Evolutionary conservation across 2,329 filamentous ascomycete genomes (phyloP).

Genomic region (Fusarium clavum): DNA sequence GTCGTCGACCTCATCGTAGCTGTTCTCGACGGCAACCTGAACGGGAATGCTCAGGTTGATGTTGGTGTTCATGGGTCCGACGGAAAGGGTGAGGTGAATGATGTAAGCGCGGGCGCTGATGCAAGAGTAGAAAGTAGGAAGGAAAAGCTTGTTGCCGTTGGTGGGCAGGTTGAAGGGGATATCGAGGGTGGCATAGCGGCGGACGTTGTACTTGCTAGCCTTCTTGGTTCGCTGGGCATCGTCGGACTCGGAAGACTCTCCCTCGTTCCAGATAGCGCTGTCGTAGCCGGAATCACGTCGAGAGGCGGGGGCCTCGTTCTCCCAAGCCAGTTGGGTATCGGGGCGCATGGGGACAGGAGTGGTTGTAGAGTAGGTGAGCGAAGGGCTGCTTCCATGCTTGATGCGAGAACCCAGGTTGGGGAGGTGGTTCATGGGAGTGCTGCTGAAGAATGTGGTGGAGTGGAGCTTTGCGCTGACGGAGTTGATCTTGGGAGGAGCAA

Average conservation of each 20-base stretch:
- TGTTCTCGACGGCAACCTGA: conserved; percentile 61
- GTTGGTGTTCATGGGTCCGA: conserved; percentile 56
- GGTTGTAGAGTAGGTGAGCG: conserved; percentile 61
- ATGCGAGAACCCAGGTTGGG: conserved; percentile 64
- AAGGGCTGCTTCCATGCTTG: conserved; percentile 54
- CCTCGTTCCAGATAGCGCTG: conserved; percentile 53
- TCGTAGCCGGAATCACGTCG: conserved; percentile 67
- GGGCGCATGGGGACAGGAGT: conserved; percentile 55
- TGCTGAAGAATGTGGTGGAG: conserved; percentile 65
- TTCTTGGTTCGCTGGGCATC: conserved; percentile 43
- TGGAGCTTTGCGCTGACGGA: conserved; percentile 63
- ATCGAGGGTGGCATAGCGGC: conserved; percentile 57
- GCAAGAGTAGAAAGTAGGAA: conserved; percentile 70
- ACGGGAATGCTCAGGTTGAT: conserved; percentile 62
- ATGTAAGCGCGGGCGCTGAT: conserved; percentile 67
- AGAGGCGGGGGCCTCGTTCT: conserved; percentile 48
- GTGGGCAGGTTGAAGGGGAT: conserved; percentile 63
- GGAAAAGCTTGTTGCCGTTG: conserved; percentile 61
- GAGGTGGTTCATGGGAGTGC: conserved; percentile 57
- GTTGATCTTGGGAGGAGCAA: conserved; percentile 61
- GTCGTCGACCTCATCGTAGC: conserved; percentile 47
- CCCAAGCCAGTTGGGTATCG: conserved; percentile 56
- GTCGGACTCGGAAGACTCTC: conserved; percentile 51
- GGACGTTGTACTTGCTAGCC: conserved; percentile 49
- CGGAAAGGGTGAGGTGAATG: conserved; percentile 59